Percentiles rank a stretch among this genome's conserved stretches.
These are phyloP conservation scores for Cylindrotheca fusiformis DNA, from an alignment of 108 stramenopile genomes.

Conservation along the genomic window DNA sequence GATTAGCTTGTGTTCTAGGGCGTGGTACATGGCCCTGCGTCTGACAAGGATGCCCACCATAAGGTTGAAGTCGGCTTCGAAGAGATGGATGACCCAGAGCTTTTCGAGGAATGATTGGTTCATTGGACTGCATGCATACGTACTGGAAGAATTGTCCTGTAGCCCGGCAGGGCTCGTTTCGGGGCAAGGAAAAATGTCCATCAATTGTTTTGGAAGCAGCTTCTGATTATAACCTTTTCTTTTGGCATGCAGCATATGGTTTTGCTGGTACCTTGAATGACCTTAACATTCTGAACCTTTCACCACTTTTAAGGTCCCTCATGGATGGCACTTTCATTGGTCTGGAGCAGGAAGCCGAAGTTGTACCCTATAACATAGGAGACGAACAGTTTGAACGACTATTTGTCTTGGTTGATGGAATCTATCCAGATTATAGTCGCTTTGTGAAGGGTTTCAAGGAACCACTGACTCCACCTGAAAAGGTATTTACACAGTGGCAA, in stretches of 20 bases:
- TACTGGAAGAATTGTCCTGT: constrained; percentile 22
- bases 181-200: constrained; percentile 13
- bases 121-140: constrained; percentile 19
- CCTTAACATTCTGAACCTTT: constrained; percentile 19
- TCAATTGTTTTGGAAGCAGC: constrained; percentile 23
- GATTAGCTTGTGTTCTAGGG: no score
- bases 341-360: background rate
- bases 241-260: constrained; percentile 34
- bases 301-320: background rate
- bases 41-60: no score
- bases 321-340: constrained; percentile 2
- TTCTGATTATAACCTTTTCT: constrained; percentile 26
- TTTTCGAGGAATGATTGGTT: constrained; percentile 22
- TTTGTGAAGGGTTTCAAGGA: constrained; percentile 17
- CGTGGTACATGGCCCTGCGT: no score
- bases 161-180: constrained; percentile 13
- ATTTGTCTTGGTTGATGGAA: constrained; percentile 33
- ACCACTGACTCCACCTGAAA: constrained; percentile 6
- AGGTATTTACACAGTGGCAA: constrained; percentile 17
- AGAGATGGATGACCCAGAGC: no score
- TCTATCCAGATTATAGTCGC: constrained; percentile 20
- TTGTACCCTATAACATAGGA: constrained; percentile 13
- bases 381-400: constrained; percentile 16
- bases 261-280: constrained; percentile 28
- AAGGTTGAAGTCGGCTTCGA: no score